Conservation (phyloP, 208 protist genomes). For the Herpetomonas tarakana region DNA sequence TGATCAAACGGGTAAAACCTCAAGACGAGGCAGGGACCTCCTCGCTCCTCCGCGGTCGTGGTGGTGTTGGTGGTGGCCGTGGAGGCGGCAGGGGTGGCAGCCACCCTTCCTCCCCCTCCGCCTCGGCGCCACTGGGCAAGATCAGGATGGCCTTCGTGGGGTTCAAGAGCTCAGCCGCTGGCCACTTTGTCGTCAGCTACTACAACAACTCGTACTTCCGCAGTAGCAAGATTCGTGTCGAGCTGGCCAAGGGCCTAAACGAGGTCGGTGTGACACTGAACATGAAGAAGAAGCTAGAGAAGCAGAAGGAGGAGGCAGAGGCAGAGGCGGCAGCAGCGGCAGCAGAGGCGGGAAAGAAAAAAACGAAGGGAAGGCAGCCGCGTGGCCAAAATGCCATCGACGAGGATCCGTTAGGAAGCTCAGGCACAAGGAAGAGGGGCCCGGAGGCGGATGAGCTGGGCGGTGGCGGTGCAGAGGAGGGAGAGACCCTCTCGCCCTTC, state of each 20-base stretch:
- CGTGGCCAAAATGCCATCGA: not conserved
- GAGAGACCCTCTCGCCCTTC: not conserved
- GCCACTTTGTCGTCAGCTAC: conserved; percentile 83
- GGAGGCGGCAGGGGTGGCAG: not conserved
- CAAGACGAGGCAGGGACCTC: not conserved
- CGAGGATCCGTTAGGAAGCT: too few species aligned
- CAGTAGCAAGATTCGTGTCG: conserved; percentile 88
- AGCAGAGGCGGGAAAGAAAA: not conserved
- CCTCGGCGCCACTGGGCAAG: conserved; percentile 24
- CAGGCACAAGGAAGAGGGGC: too few species aligned
- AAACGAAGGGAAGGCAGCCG: not conserved
- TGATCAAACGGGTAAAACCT: conserved; percentile 33
- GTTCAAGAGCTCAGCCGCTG: conserved; percentile 83
- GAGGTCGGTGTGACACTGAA: conserved; percentile 66
- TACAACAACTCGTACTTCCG: conserved; percentile 95
- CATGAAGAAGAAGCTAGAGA: conserved; percentile 43
- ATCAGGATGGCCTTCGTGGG: conserved; percentile 97
- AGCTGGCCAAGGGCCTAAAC: conserved; percentile 70
- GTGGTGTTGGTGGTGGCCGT: too few species aligned
- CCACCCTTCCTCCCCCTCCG: not conserved
- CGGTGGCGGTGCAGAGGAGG: not conserved
- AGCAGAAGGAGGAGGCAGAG: conserved; percentile 11
- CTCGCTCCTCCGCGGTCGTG: too few species aligned
- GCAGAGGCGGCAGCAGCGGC: conserved; percentile 11
- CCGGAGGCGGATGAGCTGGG: not conserved